Evolutionary conservation across 805 yeast species (phyloP), one percentile per base, ranked within the genome.

Genomic region (Yueomyces sp.): DNA sequence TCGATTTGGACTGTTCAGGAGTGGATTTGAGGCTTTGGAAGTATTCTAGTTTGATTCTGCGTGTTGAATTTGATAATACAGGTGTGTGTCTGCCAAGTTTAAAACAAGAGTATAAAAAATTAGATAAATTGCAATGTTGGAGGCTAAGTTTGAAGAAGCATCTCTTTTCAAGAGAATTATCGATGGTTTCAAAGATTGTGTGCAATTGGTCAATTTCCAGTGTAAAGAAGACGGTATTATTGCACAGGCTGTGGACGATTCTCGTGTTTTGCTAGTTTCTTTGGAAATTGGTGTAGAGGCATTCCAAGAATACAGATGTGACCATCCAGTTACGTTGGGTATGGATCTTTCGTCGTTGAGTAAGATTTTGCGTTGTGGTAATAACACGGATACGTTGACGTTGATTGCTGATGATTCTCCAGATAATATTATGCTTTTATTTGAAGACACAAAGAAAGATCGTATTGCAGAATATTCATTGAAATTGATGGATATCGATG

Each of bases 211-310:
- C 70, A 92, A 92, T 73, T 85, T 92, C 73, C 92, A 87, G 70
- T 92, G 96, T 69, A 78, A 94, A n/a, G 92, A 85, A 63, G 76
- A 79, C 49, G 98, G 98, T 52, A 81, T 92, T 57, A 82, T 94
- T 8, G 90, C 94, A 27, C 97, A 92, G 70, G 97, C 98, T 29
- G 92, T 92, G 53, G 98, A 92, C 66, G 94, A 87, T 62, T 87
- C 98, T 29, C 85, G 96, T 72, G 96, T 92, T 46, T 75, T 88
- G 50, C 74, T 92, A 51, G 95, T 90, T 37, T 83, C 95, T 26
- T 70, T 92, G 49, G 76, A 85, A 54, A 81, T 92, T 52, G 95
- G 94, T 46, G 77, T 80, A 49, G 88, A 84, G 48, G 88, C 95
- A 9, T 92, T 92, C 69, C 73, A 77, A 47, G 90, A 83, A 53